Evolutionary conservation across 2,329 filamentous ascomycete genomes (phyloP), one percentile per base, ranked within the genome.

Genomic region (Diaporthe ampelina): DNA sequence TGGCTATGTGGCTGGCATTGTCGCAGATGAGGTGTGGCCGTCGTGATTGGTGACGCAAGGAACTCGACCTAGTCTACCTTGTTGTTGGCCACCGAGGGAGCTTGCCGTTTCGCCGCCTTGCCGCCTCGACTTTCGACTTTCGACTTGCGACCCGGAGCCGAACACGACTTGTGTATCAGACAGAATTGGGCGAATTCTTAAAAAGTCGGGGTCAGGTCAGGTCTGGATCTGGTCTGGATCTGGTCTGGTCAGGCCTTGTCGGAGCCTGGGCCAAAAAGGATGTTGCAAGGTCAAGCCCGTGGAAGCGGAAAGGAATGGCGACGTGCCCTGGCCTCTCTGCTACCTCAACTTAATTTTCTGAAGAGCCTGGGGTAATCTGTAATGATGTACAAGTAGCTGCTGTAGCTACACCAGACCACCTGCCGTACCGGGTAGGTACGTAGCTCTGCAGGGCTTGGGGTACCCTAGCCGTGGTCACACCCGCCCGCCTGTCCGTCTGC

Each of bases 1-100:
- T 56, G 54, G 70, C 70, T 72, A 72, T 35, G 59, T 72, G 70
- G 54, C 57, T 63, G 58, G 56, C 70, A 72, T 72, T 72, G 48
- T 58, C 26, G 56, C 40, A 58, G 54, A 35, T 52, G 56, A 72
- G 57, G 43, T 61, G 63, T 68, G 63, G 63, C 63, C 63, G 63
- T 68, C 48, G 63, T 68, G 63, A 68, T 68, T 68, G 63, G 63
- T 68, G 63, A 68, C 63, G 32, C 32, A 54, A 15, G 45, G 45
- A 10, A 48, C 15, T 7, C 15, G 13, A 9, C 7, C 6, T 48
- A n/a, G 45, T 48, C 40, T 17, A 29, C 29, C 13, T 35, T 17
- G 29, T 24, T 67, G 63, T 26, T 67, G 45, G 63, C 48, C 63
- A 50, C 63, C 29, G 63, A 67, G 63, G 63, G 63, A 40, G 48